Percentiles rank a stretch among this genome's conserved stretches.
phyloP scores from a whole-genome alignment of 345 rosid species.

The Capsella bursapastoris region DNA sequence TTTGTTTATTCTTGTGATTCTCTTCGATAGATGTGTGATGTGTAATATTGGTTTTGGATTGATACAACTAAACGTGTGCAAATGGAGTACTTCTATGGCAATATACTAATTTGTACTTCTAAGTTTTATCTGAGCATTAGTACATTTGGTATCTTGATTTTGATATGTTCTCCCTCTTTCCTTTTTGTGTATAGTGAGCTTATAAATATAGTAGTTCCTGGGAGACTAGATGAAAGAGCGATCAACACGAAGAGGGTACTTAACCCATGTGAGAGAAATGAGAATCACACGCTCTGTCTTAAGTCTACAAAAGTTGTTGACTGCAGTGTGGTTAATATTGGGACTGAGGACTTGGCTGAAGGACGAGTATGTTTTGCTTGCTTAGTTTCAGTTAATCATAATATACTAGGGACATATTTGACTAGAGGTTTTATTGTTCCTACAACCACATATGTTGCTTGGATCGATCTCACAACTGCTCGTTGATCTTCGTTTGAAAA shows the following conservation, averaged over 20 bases:
- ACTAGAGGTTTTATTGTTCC: slow-evolving; percentile 26
- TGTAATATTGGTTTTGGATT: slow-evolving; percentile 7
- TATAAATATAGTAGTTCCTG: slow-evolving; percentile 89
- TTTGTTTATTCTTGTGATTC: slow-evolving; percentile 1
- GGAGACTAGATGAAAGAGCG: slow-evolving; percentile 93
- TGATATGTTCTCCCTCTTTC: slow-evolving; percentile 16
- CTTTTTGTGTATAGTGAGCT: slow-evolving; percentile 67
- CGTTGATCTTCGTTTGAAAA: too few relatives aligned
- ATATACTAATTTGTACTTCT: slow-evolving; percentile 6
- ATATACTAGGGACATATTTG: slow-evolving; percentile 10
- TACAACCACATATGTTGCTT: slow-evolving; percentile 93
- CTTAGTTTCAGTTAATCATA: slow-evolving; percentile 18
- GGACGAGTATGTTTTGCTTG: slow-evolving; percentile 70
- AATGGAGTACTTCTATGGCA: slow-evolving; percentile 97
- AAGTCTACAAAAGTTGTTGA: slow-evolving; percentile 97
- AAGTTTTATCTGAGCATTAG: slow-evolving; percentile 1
- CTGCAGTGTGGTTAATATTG: slow-evolving; percentile 89
- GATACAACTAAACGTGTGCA: slow-evolving; percentile 44
- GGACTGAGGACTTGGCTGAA: slow-evolving; percentile 89
- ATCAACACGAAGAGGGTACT: slow-evolving; percentile 83
- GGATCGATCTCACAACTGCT: slow-evolving; percentile 88
- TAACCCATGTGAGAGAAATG: slow-evolving; percentile 95
- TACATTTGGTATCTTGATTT: slow-evolving; percentile 31
- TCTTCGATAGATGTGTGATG: slow-evolving; percentile 21
- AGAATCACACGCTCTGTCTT: slow-evolving; percentile 95